These are phyloP conservation scores for Lagerstroemia speciosa DNA, from an alignment of 345 rosid genomes.

Conservation along the genomic window DNA sequence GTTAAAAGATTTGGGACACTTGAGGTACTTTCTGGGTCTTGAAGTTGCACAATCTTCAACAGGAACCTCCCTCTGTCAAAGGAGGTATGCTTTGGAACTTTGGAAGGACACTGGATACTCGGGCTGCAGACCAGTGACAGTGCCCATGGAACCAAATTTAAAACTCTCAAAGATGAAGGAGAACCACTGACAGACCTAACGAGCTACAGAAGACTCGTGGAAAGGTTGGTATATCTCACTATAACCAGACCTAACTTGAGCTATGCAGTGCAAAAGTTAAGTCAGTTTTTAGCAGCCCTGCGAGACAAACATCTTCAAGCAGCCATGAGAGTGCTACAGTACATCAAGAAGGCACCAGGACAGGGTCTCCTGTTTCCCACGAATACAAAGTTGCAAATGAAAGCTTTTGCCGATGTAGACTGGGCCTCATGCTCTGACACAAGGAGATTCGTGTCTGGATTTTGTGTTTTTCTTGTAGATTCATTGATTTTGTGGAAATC, in stretches of 20 bases:
- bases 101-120: too few species aligned
- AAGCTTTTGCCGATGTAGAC: conserved; percentile 4
- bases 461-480: background rate
- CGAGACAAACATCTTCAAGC: background rate
- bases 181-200: background rate
- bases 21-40: too few species aligned
- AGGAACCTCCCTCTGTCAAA: background rate
- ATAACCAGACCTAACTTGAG: background rate
- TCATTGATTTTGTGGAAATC: background rate
- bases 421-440: background rate
- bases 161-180: background rate
- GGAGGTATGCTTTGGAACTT: background rate
- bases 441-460: background rate
- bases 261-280: background rate
- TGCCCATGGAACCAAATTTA: background rate
- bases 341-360: background rate
- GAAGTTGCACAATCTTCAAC: background rate
- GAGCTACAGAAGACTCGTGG: background rate
- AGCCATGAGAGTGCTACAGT: background rate
- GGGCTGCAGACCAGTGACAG: background rate
- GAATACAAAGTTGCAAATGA: background rate
- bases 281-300: background rate
- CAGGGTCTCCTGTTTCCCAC: background rate
- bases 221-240: background rate
- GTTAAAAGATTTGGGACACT: background rate